Conservation (phyloP, 2,329 filamentous ascomycete species). For the Pseudogymnoascus sp. region DNA sequence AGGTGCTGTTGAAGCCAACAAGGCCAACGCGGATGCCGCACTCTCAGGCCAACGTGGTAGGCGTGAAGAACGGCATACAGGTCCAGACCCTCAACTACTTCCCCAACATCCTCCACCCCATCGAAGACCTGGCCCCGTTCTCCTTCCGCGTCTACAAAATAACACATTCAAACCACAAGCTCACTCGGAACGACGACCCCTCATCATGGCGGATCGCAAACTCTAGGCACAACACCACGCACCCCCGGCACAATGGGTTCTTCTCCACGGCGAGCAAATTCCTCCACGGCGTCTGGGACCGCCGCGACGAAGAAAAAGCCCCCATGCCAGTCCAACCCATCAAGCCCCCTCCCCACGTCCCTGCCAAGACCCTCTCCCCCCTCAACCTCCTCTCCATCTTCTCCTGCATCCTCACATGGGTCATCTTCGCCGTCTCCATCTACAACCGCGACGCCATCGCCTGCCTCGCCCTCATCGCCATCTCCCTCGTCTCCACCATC, state of each 20-base stretch:
- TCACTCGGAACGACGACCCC: background rate
- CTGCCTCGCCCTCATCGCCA: conserved; percentile 41
- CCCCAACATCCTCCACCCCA: conserved; percentile 50
- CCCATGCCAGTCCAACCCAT: background rate
- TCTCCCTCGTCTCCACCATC: conserved; percentile 45
- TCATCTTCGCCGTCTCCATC: conserved; percentile 38
- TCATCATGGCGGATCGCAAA: background rate
- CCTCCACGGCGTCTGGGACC: background rate
- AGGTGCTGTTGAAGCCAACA: conserved; percentile 49
- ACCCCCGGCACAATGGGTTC: background rate
- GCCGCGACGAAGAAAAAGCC: background rate
- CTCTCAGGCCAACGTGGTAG: conserved; percentile 45
- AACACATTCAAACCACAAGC: conserved; percentile 30
- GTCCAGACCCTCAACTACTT: conserved; percentile 52
- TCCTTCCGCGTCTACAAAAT: conserved; percentile 43
- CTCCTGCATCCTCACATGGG: conserved; percentile 41
- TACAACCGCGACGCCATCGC: conserved; percentile 42
- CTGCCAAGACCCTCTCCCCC: conserved; percentile 41
- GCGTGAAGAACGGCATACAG: conserved; percentile 48
- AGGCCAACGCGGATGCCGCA: conserved; percentile 49
- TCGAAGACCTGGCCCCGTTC: conserved; percentile 41
- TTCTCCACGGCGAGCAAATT: background rate
- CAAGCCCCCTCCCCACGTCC: conserved; percentile 37
- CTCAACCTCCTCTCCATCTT: conserved; percentile 45
- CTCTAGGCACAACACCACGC: background rate